Base-by-base conservation (phyloP, 75 land plant species). In the Chamaecyparis obtusa region DNA sequence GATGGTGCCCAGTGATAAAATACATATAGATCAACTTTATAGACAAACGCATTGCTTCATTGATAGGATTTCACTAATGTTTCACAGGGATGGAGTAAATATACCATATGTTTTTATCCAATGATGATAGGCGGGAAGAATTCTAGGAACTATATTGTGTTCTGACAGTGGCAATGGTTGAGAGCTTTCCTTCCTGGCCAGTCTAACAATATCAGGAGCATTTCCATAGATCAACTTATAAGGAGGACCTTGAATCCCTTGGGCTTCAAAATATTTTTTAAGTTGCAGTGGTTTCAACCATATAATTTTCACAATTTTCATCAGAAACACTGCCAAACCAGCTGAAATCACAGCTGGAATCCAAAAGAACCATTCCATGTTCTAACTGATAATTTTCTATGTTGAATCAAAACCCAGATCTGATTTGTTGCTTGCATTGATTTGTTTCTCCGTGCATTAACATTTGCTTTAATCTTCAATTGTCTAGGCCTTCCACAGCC, bases 161-260 rank as follows among this genome's bases (percentile, higher is more conserved):
- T 14, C 55, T 51, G 55, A 51, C 55, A 51, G 55, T 51, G 55
- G 55, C 2, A 51, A 51, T 51, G 55, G 55, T 51, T 51, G 13
- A 51, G 55, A 57, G 64, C 37, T 85, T 1, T 87, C 89, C 33
- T 49, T 69, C 21, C 67, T 35, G 83, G 37, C 48, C 77, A 92
- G 11, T 13, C 71, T 36, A 30, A 86, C 87, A 36, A 92, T 90
- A 51, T 92, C 93, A 49, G 78, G 85, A 27, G 91, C 24, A 88
- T 92, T 92, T 15, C 93, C 91, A 84, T 84, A 74, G 75, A 90
- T 33, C 8, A 79, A 88, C 24, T 86, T 71, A 83, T 84, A 87
- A 27, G 79, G 85, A 39, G 93, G 93, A 85, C 93, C 91, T 41
- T 33, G 17, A n/a, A 90, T 36, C 74, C 93, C 93, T 44, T 82